These are phyloP conservation scores for Fraxinus latifolia DNA, from an alignment of 305 asterid species.

Conservation along the genomic window DNA sequence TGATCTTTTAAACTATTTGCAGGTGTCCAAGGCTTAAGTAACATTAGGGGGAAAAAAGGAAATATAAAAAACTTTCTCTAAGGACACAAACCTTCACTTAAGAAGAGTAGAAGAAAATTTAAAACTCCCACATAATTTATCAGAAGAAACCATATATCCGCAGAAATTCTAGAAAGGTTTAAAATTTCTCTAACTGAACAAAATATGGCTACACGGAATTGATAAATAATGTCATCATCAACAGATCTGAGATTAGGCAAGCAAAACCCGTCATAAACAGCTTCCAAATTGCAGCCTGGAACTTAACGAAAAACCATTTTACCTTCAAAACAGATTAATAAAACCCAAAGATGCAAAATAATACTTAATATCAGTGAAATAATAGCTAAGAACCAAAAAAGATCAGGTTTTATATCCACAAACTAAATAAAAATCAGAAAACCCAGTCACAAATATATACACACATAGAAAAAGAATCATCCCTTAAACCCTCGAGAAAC, in stretches of 20 bases:
- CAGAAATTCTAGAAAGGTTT: neutral
- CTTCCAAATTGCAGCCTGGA: neutral
- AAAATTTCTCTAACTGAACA: neutral
- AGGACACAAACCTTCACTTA: neutral
- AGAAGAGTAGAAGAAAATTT: neutral
- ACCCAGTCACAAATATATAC: neutral
- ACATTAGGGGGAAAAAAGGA: neutral
- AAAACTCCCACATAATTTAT: conserved; percentile 7
- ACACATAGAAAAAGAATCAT: neutral
- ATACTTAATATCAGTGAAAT: conserved; percentile 10
- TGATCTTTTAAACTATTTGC: neutral
- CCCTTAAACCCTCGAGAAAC: neutral
- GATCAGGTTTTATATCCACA: neutral
- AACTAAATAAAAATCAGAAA: neutral
- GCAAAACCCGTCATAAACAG: neutral
- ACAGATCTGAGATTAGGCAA: neutral
- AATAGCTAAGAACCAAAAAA: neutral
- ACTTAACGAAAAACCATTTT: neutral
- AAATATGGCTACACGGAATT: neutral
- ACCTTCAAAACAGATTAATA: neutral
- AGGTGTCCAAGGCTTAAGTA: neutral
- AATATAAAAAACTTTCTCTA: neutral
- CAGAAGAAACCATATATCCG: neutral
- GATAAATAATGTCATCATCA: neutral
- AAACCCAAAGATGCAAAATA: neutral